Evolutionary conservation across 2,329 filamentous ascomycete species (phyloP).

Genomic region (Colletotrichum filicis): DNA sequence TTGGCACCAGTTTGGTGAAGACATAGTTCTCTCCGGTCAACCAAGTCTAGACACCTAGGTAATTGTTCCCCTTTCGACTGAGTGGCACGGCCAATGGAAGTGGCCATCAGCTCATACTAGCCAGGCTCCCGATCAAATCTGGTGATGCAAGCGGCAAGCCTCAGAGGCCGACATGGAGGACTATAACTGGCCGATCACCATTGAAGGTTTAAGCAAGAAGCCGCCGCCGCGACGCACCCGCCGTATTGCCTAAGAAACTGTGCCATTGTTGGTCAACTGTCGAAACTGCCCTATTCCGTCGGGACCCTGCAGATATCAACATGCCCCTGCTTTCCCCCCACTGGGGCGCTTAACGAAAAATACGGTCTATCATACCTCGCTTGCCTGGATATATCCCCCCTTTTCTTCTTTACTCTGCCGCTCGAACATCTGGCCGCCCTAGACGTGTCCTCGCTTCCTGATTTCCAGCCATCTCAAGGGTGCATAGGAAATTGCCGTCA

Average conservation of each 20-base stretch:
- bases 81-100: neutral
- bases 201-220: constrained; percentile 2
- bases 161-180: neutral
- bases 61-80: neutral
- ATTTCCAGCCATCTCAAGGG: constrained; percentile 52
- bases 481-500: constrained; percentile 53
- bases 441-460: constrained; percentile 43
- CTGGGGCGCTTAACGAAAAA: constrained; percentile 15
- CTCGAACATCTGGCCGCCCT: neutral
- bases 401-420: neutral
- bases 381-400: neutral
- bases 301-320: constrained; percentile 14
- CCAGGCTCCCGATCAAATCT: neutral
- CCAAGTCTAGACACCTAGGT: constrained; percentile 45
- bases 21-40: constrained; percentile 83
- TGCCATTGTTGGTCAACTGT: constrained; percentile 21
- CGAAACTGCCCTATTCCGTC: constrained; percentile 2
- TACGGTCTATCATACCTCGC: constrained; percentile 31
- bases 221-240: neutral
- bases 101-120: neutral
- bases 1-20: constrained; percentile 84
- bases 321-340: neutral
- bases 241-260: constrained; percentile 4
- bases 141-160: neutral
- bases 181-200: neutral